Conservation (phyloP, 129 eudicot species). For the Deinandra increscens region DNA sequence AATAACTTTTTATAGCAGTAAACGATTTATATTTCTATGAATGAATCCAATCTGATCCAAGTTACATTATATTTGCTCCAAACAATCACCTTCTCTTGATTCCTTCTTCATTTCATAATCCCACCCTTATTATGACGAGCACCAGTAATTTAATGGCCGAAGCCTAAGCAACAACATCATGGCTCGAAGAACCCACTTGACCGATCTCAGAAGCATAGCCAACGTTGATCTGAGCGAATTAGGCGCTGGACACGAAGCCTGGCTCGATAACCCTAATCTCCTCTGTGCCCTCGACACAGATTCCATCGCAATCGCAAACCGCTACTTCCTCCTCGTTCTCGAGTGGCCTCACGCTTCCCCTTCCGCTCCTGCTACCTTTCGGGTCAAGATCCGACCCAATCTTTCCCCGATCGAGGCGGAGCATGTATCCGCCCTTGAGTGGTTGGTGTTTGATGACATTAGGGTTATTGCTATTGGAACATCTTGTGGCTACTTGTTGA, state of each 20-base stretch:
- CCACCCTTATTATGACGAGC: no score
- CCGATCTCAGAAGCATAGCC: slow-evolving; percentile 67
- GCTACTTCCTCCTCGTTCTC: slow-evolving; percentile 59
- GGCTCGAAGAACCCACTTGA: slow-evolving; percentile 68
- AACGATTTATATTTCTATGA: no score
- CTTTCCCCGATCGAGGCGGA: slow-evolving; percentile 90
- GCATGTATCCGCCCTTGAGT: slow-evolving; percentile 74
- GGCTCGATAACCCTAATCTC: slow-evolving; percentile 82
- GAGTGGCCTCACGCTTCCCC: slow-evolving; percentile 55
- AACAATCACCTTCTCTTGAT: no score
- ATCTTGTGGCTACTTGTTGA: slow-evolving; percentile 73
- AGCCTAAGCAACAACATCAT: slow-evolving; percentile 24
- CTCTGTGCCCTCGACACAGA: slow-evolving; percentile 72
- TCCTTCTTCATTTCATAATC: no score
- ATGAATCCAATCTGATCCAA: no score
- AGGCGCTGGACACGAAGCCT: slow-evolving; percentile 84
- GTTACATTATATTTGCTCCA: no score
- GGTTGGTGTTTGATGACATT: slow-evolving; percentile 83
- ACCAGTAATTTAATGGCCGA: not conserved
- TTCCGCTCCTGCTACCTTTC: slow-evolving; percentile 27
- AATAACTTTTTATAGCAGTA: no score
- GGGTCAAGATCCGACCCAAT: slow-evolving; percentile 80
- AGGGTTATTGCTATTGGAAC: slow-evolving; percentile 84
- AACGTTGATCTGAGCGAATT: slow-evolving; percentile 56
- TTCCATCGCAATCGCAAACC: slow-evolving; percentile 75